These are phyloP conservation scores for Annona cherimola DNA, from an alignment of 164 flowering plant genomes.

Conservation along the genomic window DNA sequence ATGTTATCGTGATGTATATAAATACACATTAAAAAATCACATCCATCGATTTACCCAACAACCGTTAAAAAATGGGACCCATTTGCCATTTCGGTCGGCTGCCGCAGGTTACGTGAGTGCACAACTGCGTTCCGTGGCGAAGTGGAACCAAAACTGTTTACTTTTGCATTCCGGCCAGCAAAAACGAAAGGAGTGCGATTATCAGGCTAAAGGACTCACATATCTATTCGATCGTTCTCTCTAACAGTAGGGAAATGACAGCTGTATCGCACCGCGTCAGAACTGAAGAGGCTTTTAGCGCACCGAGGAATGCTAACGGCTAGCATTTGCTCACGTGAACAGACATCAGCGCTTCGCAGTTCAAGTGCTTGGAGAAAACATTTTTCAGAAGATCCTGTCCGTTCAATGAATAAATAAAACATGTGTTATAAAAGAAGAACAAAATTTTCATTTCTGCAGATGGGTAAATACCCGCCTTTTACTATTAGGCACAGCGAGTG, in stretches of 20 bases:
- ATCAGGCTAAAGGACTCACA: background rate
- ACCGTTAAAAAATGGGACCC: background rate
- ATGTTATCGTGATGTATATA: too few relatives aligned
- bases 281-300: background rate
- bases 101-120: too few relatives aligned
- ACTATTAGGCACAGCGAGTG: background rate
- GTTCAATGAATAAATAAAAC: background rate
- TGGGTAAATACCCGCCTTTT: background rate
- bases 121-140: too few relatives aligned
- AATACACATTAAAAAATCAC: too few relatives aligned
- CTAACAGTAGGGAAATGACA: constrained; percentile 2
- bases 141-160: background rate
- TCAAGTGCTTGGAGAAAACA: background rate
- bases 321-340: background rate
- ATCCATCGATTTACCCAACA: too few relatives aligned
- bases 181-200: background rate
- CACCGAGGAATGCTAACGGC: background rate
- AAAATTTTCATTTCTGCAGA: background rate
- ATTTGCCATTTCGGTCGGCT: background rate
- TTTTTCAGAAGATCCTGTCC: background rate
- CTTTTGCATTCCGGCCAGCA: background rate
- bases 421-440: too few relatives aligned
- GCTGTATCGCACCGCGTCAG: constrained; percentile 2
- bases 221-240: background rate
- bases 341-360: background rate